A percentile compares a stretch with the other conserved stretches of the same genome.
These are phyloP conservation scores for Russula sp. DNA, from an alignment of 768 basidiomycete species.

Conservation along the genomic window DNA sequence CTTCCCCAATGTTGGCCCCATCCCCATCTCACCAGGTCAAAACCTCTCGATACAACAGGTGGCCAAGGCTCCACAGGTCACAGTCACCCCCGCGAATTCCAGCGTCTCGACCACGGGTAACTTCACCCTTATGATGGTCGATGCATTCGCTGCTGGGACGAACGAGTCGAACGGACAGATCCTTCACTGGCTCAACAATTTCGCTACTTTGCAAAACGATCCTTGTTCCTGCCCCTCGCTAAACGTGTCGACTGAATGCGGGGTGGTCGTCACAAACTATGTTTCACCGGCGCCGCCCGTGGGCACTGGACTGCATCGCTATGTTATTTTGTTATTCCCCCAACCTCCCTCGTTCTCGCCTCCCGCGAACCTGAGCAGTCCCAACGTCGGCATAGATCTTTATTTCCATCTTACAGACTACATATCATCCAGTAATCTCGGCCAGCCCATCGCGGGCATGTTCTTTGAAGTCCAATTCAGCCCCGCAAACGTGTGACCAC, in stretches of 20 bases:
- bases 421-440: slow-evolving; percentile 52
- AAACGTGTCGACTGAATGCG: slow-evolving; percentile 44
- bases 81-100: slow-evolving; percentile 49
- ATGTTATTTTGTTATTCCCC: slow-evolving; percentile 60
- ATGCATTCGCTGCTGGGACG: slow-evolving; percentile 64
- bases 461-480: slow-evolving; percentile 78
- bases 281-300: slow-evolving; percentile 66
- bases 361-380: slow-evolving; percentile 52
- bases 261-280: slow-evolving; percentile 57
- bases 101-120: slow-evolving; percentile 46
- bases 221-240: neutral
- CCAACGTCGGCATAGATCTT: slow-evolving; percentile 50
- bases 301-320: slow-evolving; percentile 75
- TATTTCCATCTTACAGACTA: slow-evolving; percentile 56
- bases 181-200: slow-evolving; percentile 79
- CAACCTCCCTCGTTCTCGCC: slow-evolving; percentile 64
- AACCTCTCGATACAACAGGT: slow-evolving; percentile 54
- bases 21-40: slow-evolving; percentile 57
- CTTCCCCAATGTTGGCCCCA: slow-evolving; percentile 48
- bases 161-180: slow-evolving; percentile 59
- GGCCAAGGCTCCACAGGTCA: slow-evolving; percentile 50
- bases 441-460: slow-evolving; percentile 57
- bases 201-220: slow-evolving; percentile 44
- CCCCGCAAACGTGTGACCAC: slow-evolving; percentile 48
- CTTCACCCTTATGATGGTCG: slow-evolving; percentile 72